These are phyloP conservation scores for Globisporangium okanoganense DNA, from an alignment of 352 stramenopile species.

Conservation along the genomic window DNA sequence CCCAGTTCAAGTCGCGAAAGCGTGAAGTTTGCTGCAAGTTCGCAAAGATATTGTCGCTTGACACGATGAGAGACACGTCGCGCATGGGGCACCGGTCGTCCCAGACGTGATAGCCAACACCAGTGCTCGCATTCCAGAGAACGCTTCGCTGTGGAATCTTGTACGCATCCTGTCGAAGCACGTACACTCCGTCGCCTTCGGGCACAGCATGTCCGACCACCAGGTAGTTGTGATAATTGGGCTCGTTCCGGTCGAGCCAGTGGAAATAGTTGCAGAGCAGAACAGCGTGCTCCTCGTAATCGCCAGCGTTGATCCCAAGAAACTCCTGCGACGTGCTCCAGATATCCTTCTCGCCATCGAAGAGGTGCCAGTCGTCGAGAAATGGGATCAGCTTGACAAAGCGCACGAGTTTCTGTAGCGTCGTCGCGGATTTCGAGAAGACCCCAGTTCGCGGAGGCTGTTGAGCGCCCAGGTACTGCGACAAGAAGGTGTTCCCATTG, in stretches of 20 bases:
- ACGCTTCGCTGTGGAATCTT: constrained; percentile 45
- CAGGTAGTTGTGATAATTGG: constrained; percentile 62
- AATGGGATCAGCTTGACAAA: constrained; percentile 93
- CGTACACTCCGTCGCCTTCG: constrained; percentile 88
- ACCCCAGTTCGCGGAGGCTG: constrained; percentile 29
- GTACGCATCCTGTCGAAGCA: constrained; percentile 57
- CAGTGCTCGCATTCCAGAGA: constrained; percentile 90
- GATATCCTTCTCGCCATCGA: constrained; percentile 77
- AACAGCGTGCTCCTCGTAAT: constrained; percentile 90
- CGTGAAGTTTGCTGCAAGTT: constrained; percentile 71
- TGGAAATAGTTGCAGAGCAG: constrained; percentile 90
- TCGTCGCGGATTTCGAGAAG: constrained; percentile 15
- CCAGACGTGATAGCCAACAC: constrained; percentile 62
- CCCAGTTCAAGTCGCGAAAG: constrained; percentile 70
- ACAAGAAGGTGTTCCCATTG: constrained; percentile 60
- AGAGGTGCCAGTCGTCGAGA: constrained; percentile 87
- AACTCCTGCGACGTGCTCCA: constrained; percentile 91
- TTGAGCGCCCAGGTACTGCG: constrained; percentile 73
- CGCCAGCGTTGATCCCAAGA: constrained; percentile 83
- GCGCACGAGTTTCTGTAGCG: constrained; percentile 48
- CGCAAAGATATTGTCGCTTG: constrained; percentile 87
- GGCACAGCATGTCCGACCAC: constrained; percentile 81
- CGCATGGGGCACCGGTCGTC: constrained; percentile 84
- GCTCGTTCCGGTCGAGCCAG: constrained; percentile 67
- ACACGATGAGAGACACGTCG: constrained; percentile 85